Evolutionary conservation across 2,329 filamentous ascomycete genomes (phyloP).

Genomic region (Aureobasidium sp.): DNA sequence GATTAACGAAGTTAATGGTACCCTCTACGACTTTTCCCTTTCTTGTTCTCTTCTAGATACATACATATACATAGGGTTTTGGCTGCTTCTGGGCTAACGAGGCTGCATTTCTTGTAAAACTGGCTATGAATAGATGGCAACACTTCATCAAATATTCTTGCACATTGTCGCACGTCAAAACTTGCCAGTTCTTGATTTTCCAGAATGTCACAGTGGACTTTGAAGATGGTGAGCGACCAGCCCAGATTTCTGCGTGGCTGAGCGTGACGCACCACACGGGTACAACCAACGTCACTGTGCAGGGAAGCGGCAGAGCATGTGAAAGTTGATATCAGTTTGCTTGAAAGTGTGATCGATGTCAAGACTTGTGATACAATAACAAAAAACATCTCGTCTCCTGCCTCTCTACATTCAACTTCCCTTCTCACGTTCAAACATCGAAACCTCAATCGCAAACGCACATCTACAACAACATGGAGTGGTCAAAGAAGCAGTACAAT

Average conservation of each 20-base stretch:
- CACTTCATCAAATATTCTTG: background rate
- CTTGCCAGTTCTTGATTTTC: background rate
- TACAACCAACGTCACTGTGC: constrained; percentile 18
- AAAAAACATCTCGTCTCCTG: constrained; percentile 28
- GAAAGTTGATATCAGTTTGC: constrained; percentile 20
- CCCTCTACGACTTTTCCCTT: background rate
- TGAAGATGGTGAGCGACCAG: background rate
- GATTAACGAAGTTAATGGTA: constrained; percentile 18
- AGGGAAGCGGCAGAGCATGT: constrained; percentile 21
- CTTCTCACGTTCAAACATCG: background rate
- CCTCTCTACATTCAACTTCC: constrained; percentile 8
- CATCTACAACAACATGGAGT: constrained; percentile 39
- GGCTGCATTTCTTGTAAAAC: background rate
- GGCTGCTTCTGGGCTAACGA: background rate
- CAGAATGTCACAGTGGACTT: background rate
- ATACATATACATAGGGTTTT: constrained; percentile 14
- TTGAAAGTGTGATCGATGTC: background rate
- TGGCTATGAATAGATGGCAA: background rate
- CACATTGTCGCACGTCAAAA: background rate
- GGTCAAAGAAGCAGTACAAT: constrained; percentile 59
- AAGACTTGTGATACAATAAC: constrained; percentile 25
- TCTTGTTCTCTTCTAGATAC: constrained; percentile 12
- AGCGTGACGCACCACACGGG: constrained; percentile 16
- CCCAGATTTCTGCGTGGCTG: constrained; percentile 8
- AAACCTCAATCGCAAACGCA: background rate